A percentile compares a stretch with the other conserved stretches of the same genome.
phyloP scores from a whole-genome alignment of 2,329 filamentous ascomycete genomes.

The Neurospora sp. region DNA sequence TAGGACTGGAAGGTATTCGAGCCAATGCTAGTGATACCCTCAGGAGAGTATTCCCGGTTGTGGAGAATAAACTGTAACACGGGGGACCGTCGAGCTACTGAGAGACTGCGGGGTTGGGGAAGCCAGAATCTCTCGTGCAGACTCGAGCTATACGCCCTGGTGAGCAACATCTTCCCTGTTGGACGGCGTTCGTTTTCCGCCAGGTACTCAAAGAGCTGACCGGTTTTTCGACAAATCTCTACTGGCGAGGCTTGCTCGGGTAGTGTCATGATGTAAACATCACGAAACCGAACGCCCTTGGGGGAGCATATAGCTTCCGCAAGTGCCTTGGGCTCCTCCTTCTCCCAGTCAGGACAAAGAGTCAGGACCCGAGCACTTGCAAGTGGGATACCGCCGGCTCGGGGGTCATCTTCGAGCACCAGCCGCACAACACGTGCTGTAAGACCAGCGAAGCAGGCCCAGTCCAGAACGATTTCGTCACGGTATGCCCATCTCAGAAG shows the following conservation, averaged over 20 bases:
- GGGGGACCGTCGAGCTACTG: not conserved
- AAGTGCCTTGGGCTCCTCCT: not conserved
- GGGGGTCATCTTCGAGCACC: not conserved
- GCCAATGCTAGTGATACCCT: not conserved
- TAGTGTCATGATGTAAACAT: not conserved
- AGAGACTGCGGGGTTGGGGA: not conserved
- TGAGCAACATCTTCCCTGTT: not conserved
- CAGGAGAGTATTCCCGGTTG: not conserved
- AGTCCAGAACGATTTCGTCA: not conserved
- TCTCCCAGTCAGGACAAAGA: not conserved
- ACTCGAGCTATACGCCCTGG: not conserved
- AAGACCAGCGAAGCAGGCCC: not conserved
- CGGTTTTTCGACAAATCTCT: not conserved
- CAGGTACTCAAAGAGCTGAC: not conserved
- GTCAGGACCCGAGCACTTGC: not conserved
- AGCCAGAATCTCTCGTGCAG: not conserved
- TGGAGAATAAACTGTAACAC: not conserved
- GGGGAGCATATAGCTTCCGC: not conserved
- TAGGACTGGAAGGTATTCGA: not conserved
- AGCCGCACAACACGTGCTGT: not conserved
- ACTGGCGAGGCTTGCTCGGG: not conserved
- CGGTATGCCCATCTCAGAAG: not conserved
- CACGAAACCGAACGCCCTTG: not conserved
- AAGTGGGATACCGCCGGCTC: not conserved
- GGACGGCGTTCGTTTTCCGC: not conserved